These are phyloP conservation scores for Candida coleopterorum DNA, from an alignment of 805 yeast species.

Conservation along the genomic window DNA sequence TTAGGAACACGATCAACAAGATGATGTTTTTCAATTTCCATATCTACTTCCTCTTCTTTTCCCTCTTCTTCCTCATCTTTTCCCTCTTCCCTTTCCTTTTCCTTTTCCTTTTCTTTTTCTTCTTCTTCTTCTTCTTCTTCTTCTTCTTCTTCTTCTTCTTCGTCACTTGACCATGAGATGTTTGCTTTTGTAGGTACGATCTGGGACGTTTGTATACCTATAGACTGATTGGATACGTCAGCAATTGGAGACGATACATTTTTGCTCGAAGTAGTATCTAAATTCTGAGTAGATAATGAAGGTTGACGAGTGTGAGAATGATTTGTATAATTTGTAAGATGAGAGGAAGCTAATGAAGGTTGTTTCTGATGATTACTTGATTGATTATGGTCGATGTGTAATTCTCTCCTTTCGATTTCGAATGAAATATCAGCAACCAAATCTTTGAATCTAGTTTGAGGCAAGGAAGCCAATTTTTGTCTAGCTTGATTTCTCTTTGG, in stretches of 20 bases:
- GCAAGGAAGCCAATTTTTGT: constrained; percentile 80
- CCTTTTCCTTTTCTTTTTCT: constrained; percentile 9
- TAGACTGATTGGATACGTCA: constrained; percentile 9
- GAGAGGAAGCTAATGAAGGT: constrained; percentile 2
- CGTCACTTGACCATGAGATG: constrained; percentile 86
- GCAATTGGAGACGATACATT: constrained; percentile 1
- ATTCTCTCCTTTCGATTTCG: constrained; percentile 77
- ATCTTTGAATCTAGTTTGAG: constrained; percentile 79
- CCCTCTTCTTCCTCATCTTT: not conserved
- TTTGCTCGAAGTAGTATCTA: constrained; percentile 4
- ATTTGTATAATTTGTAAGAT: constrained; percentile 1
- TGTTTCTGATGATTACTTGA: constrained; percentile 1
- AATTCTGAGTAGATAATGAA: constrained; percentile 1
- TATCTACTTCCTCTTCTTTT: not conserved
- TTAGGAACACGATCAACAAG: too few relatives aligned
- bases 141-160: constrained; percentile 50
- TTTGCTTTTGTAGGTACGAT: constrained; percentile 84
- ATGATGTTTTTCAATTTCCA: too few relatives aligned
- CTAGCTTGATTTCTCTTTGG: constrained; percentile 95
- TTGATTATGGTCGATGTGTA: constrained; percentile 29
- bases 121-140: constrained; percentile 7
- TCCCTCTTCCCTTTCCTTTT: constrained; percentile 2
- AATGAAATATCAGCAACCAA: constrained; percentile 82
- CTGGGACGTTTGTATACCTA: constrained; percentile 56
- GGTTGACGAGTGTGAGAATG: constrained; percentile 8